phyloP scores from a whole-genome alignment of 805 yeast genomes.

The Ogataea pilisensis region DNA sequence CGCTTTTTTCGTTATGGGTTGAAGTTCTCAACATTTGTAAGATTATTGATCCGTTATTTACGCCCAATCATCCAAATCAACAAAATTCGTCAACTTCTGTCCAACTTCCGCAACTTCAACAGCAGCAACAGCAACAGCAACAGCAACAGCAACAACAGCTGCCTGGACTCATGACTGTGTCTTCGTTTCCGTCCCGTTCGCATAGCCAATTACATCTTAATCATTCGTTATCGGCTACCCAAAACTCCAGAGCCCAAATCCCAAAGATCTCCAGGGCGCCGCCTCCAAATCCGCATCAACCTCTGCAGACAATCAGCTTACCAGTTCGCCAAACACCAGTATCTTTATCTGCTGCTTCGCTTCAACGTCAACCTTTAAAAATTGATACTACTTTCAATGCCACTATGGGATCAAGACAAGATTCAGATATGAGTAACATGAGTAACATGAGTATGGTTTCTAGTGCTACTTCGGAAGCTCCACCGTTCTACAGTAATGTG shows the following conservation, averaged over 20 bases:
- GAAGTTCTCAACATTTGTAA: constrained; percentile 25
- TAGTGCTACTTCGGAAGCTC: constrained; percentile 10
- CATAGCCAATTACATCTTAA: constrained; percentile 10
- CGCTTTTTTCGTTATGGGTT: constrained; percentile 26
- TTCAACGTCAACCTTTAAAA: constrained; percentile 23
- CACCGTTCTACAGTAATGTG: constrained; percentile 4
- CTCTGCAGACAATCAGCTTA: constrained; percentile 11
- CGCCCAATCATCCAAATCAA: background rate
- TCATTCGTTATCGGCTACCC: constrained; percentile 10
- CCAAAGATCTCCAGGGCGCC: constrained; percentile 19
- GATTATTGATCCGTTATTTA: constrained; percentile 21
- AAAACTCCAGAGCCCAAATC: constrained; percentile 8
- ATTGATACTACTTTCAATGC: constrained; percentile 20
- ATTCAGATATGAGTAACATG: constrained; percentile 28
- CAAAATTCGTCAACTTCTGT: constrained; percentile 1
- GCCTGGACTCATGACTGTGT: background rate
- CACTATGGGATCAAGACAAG: constrained; percentile 19
- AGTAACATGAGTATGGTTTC: no score
- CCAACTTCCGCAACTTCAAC: constrained; percentile 4
- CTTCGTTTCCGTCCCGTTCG: constrained; percentile 7
- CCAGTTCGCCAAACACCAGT: constrained; percentile 11
- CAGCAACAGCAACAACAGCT: background rate
- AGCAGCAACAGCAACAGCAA: constrained; percentile 4
- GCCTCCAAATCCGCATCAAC: constrained; percentile 20
- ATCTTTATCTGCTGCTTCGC: constrained; percentile 10